Conservation (phyloP, 495 filamentous ascomycete genomes). For the Mytilinidion resinicola region DNA sequence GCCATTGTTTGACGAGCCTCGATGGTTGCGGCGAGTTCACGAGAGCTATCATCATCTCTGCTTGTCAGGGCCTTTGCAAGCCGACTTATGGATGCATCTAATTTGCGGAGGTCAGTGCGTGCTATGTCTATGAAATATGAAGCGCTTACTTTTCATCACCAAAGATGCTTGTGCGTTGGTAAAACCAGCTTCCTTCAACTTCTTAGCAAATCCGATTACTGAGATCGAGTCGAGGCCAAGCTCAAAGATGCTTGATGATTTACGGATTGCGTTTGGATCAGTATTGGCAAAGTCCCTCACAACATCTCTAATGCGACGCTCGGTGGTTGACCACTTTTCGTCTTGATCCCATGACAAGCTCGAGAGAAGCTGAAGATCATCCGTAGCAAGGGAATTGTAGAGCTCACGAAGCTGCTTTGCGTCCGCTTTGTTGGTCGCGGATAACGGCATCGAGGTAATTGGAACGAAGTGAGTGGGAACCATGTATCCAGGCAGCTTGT, state of each 20-base stretch:
- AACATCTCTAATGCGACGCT: constrained; percentile 44
- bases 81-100: constrained; percentile 48
- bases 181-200: constrained; percentile 44
- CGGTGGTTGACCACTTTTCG: constrained; percentile 36
- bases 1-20: constrained; percentile 49
- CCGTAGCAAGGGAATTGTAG: constrained; percentile 49
- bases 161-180: constrained; percentile 51
- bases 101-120: background rate
- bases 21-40: constrained; percentile 33
- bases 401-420: constrained; percentile 52
- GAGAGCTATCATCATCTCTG: constrained; percentile 9
- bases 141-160: constrained; percentile 56
- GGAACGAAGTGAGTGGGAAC: constrained; percentile 67
- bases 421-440: constrained; percentile 70
- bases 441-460: constrained; percentile 57
- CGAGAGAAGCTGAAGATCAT: constrained; percentile 51
- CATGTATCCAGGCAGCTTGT: constrained; percentile 65
- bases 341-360: constrained; percentile 30
- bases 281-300: constrained; percentile 47
- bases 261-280: constrained; percentile 40
- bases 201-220: constrained; percentile 54
- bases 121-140: background rate
- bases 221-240: constrained; percentile 79
- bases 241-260: constrained; percentile 65
- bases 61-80: constrained; percentile 43